These are phyloP conservation scores for Coemansia sp. DNA, from an alignment of 192 early-diverging fungal genomes.

Conservation along the genomic window DNA sequence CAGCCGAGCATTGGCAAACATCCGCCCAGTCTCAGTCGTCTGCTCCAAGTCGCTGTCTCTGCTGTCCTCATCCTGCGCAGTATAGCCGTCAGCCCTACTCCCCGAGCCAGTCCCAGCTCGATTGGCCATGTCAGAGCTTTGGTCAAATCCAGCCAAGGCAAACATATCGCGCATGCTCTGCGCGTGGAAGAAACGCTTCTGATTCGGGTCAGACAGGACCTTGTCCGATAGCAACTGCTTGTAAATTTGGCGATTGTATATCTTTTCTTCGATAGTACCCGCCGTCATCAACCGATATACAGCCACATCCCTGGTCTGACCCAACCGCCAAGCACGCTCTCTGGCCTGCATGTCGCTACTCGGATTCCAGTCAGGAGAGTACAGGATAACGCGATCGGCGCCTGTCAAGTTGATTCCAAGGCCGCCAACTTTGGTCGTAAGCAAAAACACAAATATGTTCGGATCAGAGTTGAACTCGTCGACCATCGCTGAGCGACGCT, in stretches of 20 bases:
- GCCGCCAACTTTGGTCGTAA: slow-evolving; percentile 98
- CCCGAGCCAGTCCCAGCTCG: neutral
- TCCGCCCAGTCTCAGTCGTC: slow-evolving; percentile 80
- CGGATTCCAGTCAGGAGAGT: slow-evolving; percentile 99
- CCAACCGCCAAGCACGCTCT: slow-evolving; percentile 94
- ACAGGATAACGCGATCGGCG: slow-evolving; percentile 92
- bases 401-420: slow-evolving; percentile 95
- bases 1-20: slow-evolving; percentile 80
- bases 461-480: slow-evolving; percentile 83
- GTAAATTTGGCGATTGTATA: slow-evolving; percentile 97
- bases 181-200: slow-evolving; percentile 88
- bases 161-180: slow-evolving; percentile 89
- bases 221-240: slow-evolving; percentile 98
- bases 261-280: slow-evolving; percentile 95
- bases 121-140: neutral
- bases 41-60: slow-evolving; percentile 8
- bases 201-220: slow-evolving; percentile 88
- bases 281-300: slow-evolving; percentile 96
- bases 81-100: neutral
- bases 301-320: slow-evolving; percentile 85
- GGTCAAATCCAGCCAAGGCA: slow-evolving; percentile 61
- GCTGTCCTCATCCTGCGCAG: slow-evolving; percentile 14
- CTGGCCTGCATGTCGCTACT: slow-evolving; percentile 95
- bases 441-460: slow-evolving; percentile 82
- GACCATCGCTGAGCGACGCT: slow-evolving; percentile 79